A percentile compares a stretch with the other conserved stretches of the same genome.
Conservation (phyloP, 768 basidiomycete species). For the Mycena epipterygia region DNA sequence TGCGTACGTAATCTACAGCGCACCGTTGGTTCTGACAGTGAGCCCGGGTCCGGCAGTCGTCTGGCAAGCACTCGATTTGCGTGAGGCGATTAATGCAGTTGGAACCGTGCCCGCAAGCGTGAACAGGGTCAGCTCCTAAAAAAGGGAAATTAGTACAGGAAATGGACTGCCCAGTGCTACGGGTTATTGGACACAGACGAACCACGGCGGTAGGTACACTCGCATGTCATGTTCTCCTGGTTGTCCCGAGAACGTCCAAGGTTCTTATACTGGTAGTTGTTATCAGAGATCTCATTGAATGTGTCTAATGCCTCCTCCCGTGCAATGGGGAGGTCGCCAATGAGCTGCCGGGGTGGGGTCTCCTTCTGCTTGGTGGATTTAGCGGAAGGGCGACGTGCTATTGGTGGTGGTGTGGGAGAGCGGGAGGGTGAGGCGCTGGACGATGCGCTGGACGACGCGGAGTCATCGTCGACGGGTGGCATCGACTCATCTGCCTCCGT, state of each 20-base stretch:
- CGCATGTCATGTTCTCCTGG: slow-evolving; percentile 95
- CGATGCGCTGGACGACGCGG: slow-evolving; percentile 51
- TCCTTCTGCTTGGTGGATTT: slow-evolving; percentile 51
- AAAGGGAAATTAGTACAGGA: slow-evolving; percentile 18
- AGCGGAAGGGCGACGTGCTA: slow-evolving; percentile 42
- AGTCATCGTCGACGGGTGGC: slow-evolving; percentile 35
- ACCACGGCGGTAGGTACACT: slow-evolving; percentile 90
- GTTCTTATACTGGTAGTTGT: slow-evolving; percentile 89
- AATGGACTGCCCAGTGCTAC: slow-evolving; percentile 29
- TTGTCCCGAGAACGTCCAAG: slow-evolving; percentile 91
- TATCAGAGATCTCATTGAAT: slow-evolving; percentile 81
- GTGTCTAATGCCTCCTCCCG: slow-evolving; percentile 77
- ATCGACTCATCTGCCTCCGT: slow-evolving; percentile 15
- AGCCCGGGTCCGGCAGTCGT: slow-evolving; percentile 86
- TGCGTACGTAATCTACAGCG: slow-evolving; percentile 40
- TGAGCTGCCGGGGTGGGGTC: slow-evolving; percentile 70
- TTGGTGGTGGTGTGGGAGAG: slow-evolving; percentile 56
- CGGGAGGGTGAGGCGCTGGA: slow-evolving; percentile 51
- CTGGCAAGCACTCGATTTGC: slow-evolving; percentile 94
- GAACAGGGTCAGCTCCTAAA: slow-evolving; percentile 70
- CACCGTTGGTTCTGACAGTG: slow-evolving; percentile 96
- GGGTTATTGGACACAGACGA: slow-evolving; percentile 53
- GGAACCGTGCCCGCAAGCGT: slow-evolving; percentile 87
- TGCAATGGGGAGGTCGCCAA: slow-evolving; percentile 84
- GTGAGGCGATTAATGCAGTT: slow-evolving; percentile 98